Evolutionary conservation across 2,329 filamentous ascomycete genomes (phyloP).

Genomic region (Colletotrichum sidae): DNA sequence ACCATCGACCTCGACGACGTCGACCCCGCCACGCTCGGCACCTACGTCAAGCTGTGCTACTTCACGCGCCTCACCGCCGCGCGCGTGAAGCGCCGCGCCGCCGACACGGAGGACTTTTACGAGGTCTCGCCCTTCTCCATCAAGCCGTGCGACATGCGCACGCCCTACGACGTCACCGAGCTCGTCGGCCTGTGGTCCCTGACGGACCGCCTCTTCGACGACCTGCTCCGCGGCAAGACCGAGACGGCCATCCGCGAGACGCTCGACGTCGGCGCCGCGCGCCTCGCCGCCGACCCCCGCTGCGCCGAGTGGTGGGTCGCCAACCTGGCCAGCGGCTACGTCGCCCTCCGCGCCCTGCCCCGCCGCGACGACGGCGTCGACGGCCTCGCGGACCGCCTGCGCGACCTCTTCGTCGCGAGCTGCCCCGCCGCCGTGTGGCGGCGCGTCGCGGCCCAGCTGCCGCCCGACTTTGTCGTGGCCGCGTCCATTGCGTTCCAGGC

Average conservation of each 20-base stretch:
- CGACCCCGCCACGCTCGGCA: constrained; percentile 21
- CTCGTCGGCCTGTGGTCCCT: constrained; percentile 33
- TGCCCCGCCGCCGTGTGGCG: constrained; percentile 24
- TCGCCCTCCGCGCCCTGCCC: constrained; percentile 22
- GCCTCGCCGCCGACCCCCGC: constrained; percentile 17
- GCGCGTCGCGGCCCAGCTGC: constrained; percentile 20
- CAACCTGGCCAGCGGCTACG: constrained; percentile 29
- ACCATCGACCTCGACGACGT: constrained; percentile 32
- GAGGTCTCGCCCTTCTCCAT: constrained; percentile 33
- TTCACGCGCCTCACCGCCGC: constrained; percentile 29
- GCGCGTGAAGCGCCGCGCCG: constrained; percentile 32
- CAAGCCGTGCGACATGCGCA: constrained; percentile 33
- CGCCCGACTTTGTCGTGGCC: constrained; percentile 17
- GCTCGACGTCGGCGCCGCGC: constrained; percentile 20
- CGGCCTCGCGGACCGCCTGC: constrained; percentile 1
- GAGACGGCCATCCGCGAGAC: constrained; percentile 32
- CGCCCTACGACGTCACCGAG: constrained; percentile 27
- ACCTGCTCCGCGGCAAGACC: constrained; percentile 27
- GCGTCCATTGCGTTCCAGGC: constrained; percentile 32
- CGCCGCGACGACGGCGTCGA: constrained; percentile 12
- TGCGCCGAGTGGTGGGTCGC: constrained; percentile 29
- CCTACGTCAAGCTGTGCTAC: constrained; percentile 35
- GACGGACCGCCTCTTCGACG: constrained; percentile 31
- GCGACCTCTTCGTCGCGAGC: constrained; percentile 21
- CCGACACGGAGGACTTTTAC: constrained; percentile 25